Percentiles rank a stretch among this genome's conserved stretches.
These are phyloP conservation scores for Eimeria zaria DNA, from an alignment of 169 alveolate species.

Conservation along the genomic window DNA sequence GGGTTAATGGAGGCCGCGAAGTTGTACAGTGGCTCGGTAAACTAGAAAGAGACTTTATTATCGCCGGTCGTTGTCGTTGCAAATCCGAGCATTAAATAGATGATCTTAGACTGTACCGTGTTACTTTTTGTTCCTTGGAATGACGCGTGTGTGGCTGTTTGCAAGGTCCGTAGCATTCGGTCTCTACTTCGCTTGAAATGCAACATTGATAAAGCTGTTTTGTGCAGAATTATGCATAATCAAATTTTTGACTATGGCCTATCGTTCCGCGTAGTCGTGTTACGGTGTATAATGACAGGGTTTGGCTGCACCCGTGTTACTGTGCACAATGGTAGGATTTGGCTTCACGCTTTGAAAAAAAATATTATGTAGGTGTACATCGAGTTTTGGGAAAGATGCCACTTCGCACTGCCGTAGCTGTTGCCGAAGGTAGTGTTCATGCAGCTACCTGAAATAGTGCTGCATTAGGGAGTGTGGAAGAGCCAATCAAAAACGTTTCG, in stretches of 20 bases:
- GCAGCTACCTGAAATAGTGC: constrained; percentile 25
- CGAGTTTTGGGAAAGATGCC: constrained; percentile 64
- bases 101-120: neutral
- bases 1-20: neutral
- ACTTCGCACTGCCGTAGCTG: constrained; percentile 53
- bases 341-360: neutral
- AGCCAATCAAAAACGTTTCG: neutral
- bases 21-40: neutral
- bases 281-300: neutral
- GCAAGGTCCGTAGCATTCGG: neutral
- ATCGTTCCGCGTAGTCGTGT: neutral
- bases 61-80: neutral
- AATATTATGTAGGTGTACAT: neutral
- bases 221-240: neutral
- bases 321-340: neutral
- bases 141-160: neutral
- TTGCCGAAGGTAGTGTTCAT: constrained; percentile 25
- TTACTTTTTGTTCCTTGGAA: neutral
- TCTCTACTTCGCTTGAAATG: neutral
- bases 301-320: neutral
- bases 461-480: neutral
- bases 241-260: neutral
- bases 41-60: neutral
- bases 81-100: neutral
- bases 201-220: neutral